phyloP scores from a whole-genome alignment of 2,329 filamentous ascomycete genomes.

The Arachnomyces sp. region DNA sequence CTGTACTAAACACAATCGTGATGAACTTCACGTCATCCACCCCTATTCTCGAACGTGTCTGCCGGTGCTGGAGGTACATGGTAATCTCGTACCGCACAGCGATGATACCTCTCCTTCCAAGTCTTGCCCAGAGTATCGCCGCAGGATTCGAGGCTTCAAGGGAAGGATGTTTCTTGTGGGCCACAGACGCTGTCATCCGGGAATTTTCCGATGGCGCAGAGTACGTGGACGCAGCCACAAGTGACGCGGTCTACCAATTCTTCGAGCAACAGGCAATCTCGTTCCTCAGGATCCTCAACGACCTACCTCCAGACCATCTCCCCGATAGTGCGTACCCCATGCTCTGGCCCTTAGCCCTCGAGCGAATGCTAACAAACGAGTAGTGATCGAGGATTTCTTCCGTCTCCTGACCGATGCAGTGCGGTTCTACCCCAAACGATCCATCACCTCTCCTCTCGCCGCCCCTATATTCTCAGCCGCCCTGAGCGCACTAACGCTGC shows the following conservation, averaged over 20 bases:
- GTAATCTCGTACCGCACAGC: conserved; percentile 88
- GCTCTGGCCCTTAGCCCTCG: conserved; percentile 10
- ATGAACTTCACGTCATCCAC: conserved; percentile 79
- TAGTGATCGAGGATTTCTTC: conserved; percentile 93
- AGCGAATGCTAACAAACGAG: not conserved
- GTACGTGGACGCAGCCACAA: conserved; percentile 70
- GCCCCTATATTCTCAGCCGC: conserved; percentile 79
- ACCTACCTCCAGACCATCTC: conserved; percentile 67
- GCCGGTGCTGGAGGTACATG: conserved; percentile 94
- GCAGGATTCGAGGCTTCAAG: conserved; percentile 74
- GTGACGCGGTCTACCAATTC: conserved; percentile 83
- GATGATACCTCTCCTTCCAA: conserved; percentile 74
- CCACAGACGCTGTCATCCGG: conserved; percentile 84
- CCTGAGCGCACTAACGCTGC: conserved; percentile 73
- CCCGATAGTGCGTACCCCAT: conserved; percentile 47
- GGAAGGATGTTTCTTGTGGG: conserved; percentile 98
- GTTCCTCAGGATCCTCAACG: conserved; percentile 82
- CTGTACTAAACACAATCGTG: conserved; percentile 74
- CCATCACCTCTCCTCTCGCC: conserved; percentile 71
- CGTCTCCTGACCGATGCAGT: conserved; percentile 83
- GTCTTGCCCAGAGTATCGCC: conserved; percentile 81
- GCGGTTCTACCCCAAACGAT: conserved; percentile 80
- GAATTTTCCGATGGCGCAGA: conserved; percentile 91
- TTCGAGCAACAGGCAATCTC: conserved; percentile 88
- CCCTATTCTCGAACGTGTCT: conserved; percentile 87